phyloP scores from a whole-genome alignment of 164 flowering plant species.

The Tetrastigma voinierianum region DNA sequence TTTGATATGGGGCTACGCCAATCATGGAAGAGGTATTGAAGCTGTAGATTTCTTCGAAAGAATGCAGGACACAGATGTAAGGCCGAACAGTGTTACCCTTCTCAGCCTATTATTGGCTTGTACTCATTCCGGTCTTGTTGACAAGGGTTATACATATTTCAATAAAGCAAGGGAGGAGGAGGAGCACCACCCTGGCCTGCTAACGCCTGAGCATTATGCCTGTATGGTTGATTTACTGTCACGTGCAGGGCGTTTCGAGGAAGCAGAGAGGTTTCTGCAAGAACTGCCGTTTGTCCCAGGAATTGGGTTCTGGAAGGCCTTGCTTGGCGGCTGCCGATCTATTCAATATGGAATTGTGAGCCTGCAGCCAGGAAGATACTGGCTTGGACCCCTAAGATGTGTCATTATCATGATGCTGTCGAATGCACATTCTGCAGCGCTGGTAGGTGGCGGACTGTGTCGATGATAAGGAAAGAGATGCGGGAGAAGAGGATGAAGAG shows the following conservation, averaged over 20 bases:
- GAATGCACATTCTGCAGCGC: conserved; percentile 67
- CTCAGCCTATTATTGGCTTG: conserved; percentile 74
- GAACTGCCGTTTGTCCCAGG: conserved; percentile 74
- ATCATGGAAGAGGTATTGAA: conserved; percentile 69
- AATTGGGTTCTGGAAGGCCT: conserved; percentile 87
- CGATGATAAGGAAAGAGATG: conserved; percentile 60
- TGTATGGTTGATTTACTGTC: conserved; percentile 76
- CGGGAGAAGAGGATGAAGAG: conserved; percentile 52
- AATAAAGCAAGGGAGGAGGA: conserved; percentile 32
- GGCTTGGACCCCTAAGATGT: conserved; percentile 65
- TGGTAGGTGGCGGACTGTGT: conserved; percentile 59
- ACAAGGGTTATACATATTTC: conserved; percentile 56
- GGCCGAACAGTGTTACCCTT: conserved; percentile 61
- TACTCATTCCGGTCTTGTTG: conserved; percentile 69
- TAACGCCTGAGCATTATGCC: conserved; percentile 73
- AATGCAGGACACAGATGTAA: conserved; percentile 34
- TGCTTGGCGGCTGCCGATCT: conserved; percentile 81
- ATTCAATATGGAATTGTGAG: conserved; percentile 57
- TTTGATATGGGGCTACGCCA: conserved; percentile 73
- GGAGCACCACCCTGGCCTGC: conserved; percentile 34
- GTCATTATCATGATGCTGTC: conserved; percentile 77
- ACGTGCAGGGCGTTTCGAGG: conserved; percentile 61
- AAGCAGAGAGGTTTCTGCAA: conserved; percentile 48
- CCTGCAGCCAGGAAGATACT: conserved; percentile 48
- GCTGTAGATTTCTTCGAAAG: conserved; percentile 45